phyloP scores from a whole-genome alignment of 2,329 filamentous ascomycete species.

The Emydomyces testavorans region DNA sequence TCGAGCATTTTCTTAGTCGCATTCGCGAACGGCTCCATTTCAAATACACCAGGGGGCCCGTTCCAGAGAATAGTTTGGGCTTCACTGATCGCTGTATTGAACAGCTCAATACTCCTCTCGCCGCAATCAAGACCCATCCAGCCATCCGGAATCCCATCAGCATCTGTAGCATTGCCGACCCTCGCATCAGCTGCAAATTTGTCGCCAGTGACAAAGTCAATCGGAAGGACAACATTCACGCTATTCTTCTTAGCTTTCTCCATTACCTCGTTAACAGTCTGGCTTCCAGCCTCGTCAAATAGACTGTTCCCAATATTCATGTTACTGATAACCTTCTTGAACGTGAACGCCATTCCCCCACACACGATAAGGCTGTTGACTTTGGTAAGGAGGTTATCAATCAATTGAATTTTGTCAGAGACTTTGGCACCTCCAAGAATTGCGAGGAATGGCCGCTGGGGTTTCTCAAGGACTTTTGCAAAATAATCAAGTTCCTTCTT shows the following conservation, averaged over 20 bases:
- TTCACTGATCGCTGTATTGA: constrained; percentile 73
- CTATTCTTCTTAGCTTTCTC: constrained; percentile 95
- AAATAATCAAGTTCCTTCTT: constrained; percentile 99
- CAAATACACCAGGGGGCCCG: constrained; percentile 92
- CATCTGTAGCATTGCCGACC: constrained; percentile 69
- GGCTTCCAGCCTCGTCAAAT: constrained; percentile 86
- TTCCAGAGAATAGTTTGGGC: constrained; percentile 99
- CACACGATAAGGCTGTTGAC: constrained; percentile 94
- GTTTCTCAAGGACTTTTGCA: constrained; percentile 85
- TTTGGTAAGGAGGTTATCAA: constrained; percentile 97
- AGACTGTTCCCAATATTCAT: constrained; percentile 82
- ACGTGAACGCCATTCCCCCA: constrained; percentile 98
- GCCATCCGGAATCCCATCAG: constrained; percentile 82
- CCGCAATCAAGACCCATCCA: constrained; percentile 98
- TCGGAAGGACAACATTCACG: constrained; percentile 87
- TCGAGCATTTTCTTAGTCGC: constrained; percentile 90
- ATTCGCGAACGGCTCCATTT: constrained; percentile 85
- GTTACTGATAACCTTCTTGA: constrained; percentile 95
- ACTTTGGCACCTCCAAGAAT: constrained; percentile 98
- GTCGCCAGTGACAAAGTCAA: constrained; percentile 92
- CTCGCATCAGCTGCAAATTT: constrained; percentile 82
- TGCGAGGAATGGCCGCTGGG: constrained; percentile 90
- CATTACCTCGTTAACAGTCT: constrained; percentile 77
- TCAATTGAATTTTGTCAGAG: constrained; percentile 98
- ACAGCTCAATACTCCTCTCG: constrained; percentile 74